phyloP scores from a whole-genome alignment of 345 rosid genomes.

The Camelina hispida region DNA sequence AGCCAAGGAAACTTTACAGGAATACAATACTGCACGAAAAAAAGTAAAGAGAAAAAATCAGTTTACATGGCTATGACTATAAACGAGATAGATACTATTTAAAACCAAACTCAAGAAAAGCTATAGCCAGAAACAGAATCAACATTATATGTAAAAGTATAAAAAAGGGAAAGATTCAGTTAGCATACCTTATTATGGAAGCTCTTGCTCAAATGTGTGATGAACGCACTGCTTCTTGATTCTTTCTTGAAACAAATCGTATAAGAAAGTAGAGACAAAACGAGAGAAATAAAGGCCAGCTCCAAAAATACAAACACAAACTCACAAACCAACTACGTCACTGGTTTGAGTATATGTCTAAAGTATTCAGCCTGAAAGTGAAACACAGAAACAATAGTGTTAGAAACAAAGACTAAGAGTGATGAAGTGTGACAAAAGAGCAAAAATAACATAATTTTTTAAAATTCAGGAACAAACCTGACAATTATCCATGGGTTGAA shows the following conservation, averaged over 20 bases:
- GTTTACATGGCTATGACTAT: conserved; percentile 54
- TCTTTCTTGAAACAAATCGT: conserved; percentile 48
- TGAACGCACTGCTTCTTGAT: conserved; percentile 44
- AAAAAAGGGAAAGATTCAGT: conserved; percentile 20
- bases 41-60: conserved; percentile 31
- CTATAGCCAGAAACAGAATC: not conserved
- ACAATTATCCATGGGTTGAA: conserved; percentile 97
- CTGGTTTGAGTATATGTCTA: conserved; percentile 95
- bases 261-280: conserved; percentile 42
- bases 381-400: conserved; percentile 29
- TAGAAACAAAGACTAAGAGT: conserved; percentile 7
- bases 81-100: conserved; percentile 33
- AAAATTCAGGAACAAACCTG: conserved; percentile 76
- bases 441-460: not conserved
- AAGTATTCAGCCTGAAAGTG: conserved; percentile 88
- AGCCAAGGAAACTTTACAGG: conserved; percentile 44
- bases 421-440: conserved; percentile 8
- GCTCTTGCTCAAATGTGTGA: conserved; percentile 44
- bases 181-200: conserved; percentile 52
- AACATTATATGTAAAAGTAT: not conserved
- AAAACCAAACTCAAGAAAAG: conserved; percentile 4
- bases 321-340: conserved; percentile 72
- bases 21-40: conserved; percentile 39
- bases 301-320: conserved; percentile 44
- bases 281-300: conserved; percentile 49